Evolutionary conservation across 2,329 filamentous ascomycete genomes (phyloP).

Genomic region (Pseudogymnoascus sp.): DNA sequence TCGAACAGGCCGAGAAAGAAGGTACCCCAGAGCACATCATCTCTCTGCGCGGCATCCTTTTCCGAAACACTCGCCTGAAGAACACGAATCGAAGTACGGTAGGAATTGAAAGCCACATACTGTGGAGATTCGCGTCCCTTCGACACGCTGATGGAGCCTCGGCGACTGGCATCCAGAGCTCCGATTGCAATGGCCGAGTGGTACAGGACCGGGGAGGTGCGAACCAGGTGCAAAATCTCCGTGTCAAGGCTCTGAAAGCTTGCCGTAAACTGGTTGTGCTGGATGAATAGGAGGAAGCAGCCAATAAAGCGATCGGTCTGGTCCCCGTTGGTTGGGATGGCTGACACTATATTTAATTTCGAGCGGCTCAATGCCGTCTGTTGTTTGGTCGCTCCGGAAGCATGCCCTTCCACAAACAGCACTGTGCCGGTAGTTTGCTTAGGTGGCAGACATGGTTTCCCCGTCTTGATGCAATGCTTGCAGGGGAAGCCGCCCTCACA

Average conservation of each 20-base stretch:
- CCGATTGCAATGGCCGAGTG: conserved; percentile 18
- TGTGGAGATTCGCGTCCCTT: conserved; percentile 7
- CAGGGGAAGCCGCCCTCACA: conserved; percentile 19
- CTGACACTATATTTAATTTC: background rate
- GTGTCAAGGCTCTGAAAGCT: conserved; percentile 11
- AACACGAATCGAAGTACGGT: conserved; percentile 13
- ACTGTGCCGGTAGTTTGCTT: background rate
- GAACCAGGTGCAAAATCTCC: conserved; percentile 13
- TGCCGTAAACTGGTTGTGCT: conserved; percentile 16
- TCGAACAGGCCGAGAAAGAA: conserved; percentile 22
- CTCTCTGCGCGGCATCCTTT: conserved; percentile 7
- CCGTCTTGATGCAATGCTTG: conserved; percentile 18
- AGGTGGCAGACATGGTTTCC: conserved; percentile 15
- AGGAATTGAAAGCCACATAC: conserved; percentile 15
- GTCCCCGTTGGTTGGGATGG: background rate
- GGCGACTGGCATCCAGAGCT: conserved; percentile 16
- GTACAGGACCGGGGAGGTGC: conserved; percentile 16
- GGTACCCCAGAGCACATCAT: conserved; percentile 20
- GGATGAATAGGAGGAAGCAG: conserved; percentile 19
- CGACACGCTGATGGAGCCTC: background rate
- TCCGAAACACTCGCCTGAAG: conserved; percentile 13
- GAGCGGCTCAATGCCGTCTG: background rate
- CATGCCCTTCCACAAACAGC: background rate
- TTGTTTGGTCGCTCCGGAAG: background rate
- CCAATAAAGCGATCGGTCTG: conserved; percentile 4